Conservation (phyloP, 1,284 basidiomycete species). For the Leccinum angustisporum region DNA sequence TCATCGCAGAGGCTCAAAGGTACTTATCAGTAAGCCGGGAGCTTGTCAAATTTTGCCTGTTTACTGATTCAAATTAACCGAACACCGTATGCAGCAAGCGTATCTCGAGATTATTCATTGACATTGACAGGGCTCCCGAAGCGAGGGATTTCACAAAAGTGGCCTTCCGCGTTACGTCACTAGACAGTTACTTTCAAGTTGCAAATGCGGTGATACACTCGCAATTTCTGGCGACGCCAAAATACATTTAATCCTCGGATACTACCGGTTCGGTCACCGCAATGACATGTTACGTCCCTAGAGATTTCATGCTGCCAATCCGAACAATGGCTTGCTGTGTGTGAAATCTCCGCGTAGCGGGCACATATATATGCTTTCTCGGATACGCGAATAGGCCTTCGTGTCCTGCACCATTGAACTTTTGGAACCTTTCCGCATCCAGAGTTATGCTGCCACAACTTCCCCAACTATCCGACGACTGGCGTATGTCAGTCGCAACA, state of each 20-base stretch:
- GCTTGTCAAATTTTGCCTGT: too few relatives aligned
- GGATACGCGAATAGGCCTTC: not conserved
- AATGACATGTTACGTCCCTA: not conserved
- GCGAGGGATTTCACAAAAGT: too few relatives aligned
- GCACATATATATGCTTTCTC: not conserved
- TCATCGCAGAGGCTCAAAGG: too few relatives aligned
- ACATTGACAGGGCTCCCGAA: too few relatives aligned
- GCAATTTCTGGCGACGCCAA: not conserved
- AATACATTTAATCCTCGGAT: not conserved
- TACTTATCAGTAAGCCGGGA: too few relatives aligned
- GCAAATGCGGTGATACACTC: not conserved
- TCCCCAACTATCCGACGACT: not conserved
- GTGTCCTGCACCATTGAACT: not conserved
- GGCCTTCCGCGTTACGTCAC: too few relatives aligned
- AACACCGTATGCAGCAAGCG: too few relatives aligned
- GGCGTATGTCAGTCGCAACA: not conserved
- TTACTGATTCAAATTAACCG: too few relatives aligned
- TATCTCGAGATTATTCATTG: too few relatives aligned
- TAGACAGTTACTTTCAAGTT: not conserved
- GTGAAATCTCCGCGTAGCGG: not conserved
- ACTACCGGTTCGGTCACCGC: not conserved
- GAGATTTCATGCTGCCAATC: not conserved
- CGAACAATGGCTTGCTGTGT: not conserved
- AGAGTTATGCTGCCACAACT: slow-evolving; percentile 8
- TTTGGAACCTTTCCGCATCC: not conserved